These are phyloP conservation scores for Cytospora paraplurivora DNA, from an alignment of 2,329 filamentous ascomycete genomes.

Conservation along the genomic window DNA sequence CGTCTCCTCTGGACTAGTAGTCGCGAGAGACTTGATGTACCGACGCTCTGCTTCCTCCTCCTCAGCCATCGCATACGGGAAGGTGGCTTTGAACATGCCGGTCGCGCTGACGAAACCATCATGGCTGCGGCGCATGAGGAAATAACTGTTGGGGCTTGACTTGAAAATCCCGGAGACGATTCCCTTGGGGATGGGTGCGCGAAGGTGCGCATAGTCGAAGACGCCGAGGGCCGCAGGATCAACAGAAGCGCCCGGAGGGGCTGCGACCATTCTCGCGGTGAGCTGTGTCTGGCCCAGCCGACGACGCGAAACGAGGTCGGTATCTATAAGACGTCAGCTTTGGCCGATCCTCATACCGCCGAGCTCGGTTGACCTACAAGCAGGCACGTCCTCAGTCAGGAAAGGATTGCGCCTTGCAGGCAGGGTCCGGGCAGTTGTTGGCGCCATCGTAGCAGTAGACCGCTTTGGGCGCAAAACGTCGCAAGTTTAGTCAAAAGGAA, in stretches of 20 bases:
- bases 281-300: conserved; percentile 92
- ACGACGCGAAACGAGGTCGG: conserved; percentile 77
- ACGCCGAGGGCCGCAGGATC: conserved; percentile 74
- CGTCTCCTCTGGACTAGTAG: conserved; percentile 87
- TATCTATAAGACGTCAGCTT: conserved; percentile 49
- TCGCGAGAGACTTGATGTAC: conserved; percentile 80
- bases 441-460: conserved; percentile 30
- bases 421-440: conserved; percentile 29
- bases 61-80: conserved; percentile 71
- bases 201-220: conserved; percentile 95
- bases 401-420: conserved; percentile 57
- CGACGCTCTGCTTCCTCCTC: conserved; percentile 78
- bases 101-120: conserved; percentile 85
- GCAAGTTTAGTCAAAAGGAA: background rate
- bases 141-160: conserved; percentile 87
- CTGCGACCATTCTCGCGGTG: conserved; percentile 75
- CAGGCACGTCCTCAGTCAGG: conserved; percentile 54
- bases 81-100: conserved; percentile 91
- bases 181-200: conserved; percentile 88
- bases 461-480: no score
- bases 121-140: conserved; percentile 88
- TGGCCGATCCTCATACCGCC: conserved; percentile 6
- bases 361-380: conserved; percentile 43
- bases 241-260: conserved; percentile 69
- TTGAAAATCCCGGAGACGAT: conserved; percentile 93